Conservation (phyloP, 164 flowering plant genomes). For the Chimonanthus salicifolius region DNA sequence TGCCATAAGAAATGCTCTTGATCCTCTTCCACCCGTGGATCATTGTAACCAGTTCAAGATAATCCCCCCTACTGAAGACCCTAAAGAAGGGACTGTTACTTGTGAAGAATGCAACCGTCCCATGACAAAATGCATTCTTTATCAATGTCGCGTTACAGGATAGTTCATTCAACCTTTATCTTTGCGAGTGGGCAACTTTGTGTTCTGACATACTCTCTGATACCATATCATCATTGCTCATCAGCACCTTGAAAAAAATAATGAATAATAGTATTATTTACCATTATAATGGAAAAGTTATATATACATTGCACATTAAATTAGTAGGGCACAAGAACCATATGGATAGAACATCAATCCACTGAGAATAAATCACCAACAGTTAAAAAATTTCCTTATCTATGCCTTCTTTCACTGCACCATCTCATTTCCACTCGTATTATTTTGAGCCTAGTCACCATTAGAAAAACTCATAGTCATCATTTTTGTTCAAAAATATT, state of each 20-base stretch:
- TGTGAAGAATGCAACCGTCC: slow-evolving; percentile 55
- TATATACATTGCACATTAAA: no score
- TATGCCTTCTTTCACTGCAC: no score
- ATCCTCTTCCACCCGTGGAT: slow-evolving; percentile 11
- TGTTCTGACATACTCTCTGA: not conserved
- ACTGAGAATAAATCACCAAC: no score
- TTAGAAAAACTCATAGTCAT: no score
- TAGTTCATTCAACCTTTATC: not conserved
- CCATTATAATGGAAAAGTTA: not conserved
- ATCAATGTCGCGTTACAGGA: slow-evolving; percentile 29
- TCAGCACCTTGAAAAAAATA: not conserved
- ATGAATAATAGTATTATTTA: no score
- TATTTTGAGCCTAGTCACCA: no score
- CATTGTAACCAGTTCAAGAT: slow-evolving; percentile 25
- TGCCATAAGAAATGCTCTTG: slow-evolving; percentile 42
- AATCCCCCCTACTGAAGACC: slow-evolving; percentile 24
- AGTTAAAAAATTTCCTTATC: no score
- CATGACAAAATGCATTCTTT: slow-evolving; percentile 47
- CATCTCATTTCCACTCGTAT: no score
- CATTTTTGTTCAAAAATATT: no score
- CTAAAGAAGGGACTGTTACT: slow-evolving; percentile 12
- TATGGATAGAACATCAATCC: not conserved
- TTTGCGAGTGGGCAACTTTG: not conserved
- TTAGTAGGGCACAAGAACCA: not conserved
- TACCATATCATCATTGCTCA: not conserved